A percentile compares a stretch with the other conserved stretches of the same genome.
These are phyloP conservation scores for Auricularia auricula-judae DNA, from an alignment of 768 basidiomycete species.

Conservation along the genomic window DNA sequence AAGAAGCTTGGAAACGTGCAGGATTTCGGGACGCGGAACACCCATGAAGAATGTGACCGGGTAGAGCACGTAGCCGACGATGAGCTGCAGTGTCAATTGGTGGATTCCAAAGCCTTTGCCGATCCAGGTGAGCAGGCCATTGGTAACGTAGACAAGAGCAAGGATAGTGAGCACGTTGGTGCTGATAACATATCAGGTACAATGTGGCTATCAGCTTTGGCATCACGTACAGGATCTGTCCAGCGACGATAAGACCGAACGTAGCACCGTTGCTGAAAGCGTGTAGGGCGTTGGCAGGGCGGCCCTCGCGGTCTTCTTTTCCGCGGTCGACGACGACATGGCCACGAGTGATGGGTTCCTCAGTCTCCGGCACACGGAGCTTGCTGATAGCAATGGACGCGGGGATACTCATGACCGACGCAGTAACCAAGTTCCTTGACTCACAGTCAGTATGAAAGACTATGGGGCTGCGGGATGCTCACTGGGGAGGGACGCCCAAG, in stretches of 20 bases:
- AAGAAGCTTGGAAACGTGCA: constrained; percentile 68
- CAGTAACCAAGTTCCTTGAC: constrained; percentile 56
- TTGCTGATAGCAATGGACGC: constrained; percentile 90
- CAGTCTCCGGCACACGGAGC: constrained; percentile 71
- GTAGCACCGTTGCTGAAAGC: constrained; percentile 80
- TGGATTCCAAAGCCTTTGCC: constrained; percentile 79
- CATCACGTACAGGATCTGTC: constrained; percentile 62
- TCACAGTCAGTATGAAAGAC: background rate
- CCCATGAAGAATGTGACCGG: constrained; percentile 76
- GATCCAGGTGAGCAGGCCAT: constrained; percentile 82
- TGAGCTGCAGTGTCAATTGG: constrained; percentile 69
- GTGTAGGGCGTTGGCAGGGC: constrained; percentile 71
- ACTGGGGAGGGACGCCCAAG: constrained; percentile 37
- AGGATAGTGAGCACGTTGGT: constrained; percentile 80
- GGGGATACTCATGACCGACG: constrained; percentile 91
- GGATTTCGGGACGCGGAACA: constrained; percentile 71
- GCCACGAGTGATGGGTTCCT: constrained; percentile 80
- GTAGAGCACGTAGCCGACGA: constrained; percentile 82
- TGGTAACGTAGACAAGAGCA: constrained; percentile 69
- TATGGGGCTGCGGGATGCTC: constrained; percentile 9
- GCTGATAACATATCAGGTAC: constrained; percentile 23
- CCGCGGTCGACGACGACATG: constrained; percentile 73
- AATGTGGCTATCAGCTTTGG: background rate
- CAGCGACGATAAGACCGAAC: constrained; percentile 79
- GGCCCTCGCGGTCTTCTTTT: constrained; percentile 36